A percentile compares a stretch with the other conserved stretches of the same genome.
Evolutionary conservation across 441 rosid species (phyloP).

Genomic region (Adansonia gregorii): DNA sequence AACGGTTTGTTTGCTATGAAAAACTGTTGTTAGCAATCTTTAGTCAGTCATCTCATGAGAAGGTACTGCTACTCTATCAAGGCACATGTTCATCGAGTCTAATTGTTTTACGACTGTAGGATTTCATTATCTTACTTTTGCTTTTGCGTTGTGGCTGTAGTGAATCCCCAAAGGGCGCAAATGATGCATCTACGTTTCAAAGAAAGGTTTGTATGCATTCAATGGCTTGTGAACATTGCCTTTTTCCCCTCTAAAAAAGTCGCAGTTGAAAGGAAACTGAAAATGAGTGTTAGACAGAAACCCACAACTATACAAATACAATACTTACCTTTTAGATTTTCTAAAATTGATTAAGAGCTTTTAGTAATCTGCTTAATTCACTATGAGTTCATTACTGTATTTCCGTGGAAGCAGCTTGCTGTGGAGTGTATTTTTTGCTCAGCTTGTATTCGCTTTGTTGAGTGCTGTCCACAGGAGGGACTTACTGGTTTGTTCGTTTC

Average conservation of each 20-base stretch:
- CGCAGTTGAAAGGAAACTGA: neutral
- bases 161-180: conserved; percentile 99
- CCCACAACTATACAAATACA: neutral
- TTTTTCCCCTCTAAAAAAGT: neutral
- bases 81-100: neutral
- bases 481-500: conserved; percentile 75
- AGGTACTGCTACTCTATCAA: neutral
- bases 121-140: conserved; percentile 11
- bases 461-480: conserved; percentile 99
- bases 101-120: neutral
- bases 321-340: neutral
- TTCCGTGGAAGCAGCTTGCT: conserved; percentile 69
- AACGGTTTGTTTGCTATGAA: neutral
- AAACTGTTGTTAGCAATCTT: neutral
- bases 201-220: conserved; percentile 71
- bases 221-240: conserved; percentile 11
- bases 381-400: conserved; percentile 30
- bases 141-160: conserved; percentile 52
- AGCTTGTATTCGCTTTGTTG: conserved; percentile 96
- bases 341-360: neutral
- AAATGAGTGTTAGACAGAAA: conserved; percentile 16
- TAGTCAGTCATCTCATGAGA: neutral
- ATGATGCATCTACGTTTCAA: conserved; percentile 97
- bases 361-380: conserved; percentile 15
- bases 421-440: conserved; percentile 99